A percentile compares a stretch with the other conserved stretches of the same genome.
Conservation (phyloP, 106 monocot species). For the Dioscorea alata region DNA sequence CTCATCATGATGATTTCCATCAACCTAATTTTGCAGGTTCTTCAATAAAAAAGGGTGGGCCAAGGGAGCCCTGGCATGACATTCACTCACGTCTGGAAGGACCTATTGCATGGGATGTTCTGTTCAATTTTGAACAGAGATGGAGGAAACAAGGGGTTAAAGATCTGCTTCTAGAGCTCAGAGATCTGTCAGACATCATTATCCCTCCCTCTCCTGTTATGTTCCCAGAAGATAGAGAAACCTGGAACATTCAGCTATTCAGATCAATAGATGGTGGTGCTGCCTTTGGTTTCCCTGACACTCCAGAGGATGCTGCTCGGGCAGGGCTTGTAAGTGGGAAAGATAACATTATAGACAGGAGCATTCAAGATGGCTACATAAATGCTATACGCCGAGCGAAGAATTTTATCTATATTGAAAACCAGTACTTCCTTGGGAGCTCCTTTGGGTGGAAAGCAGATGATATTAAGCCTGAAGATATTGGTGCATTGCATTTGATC, state of each 20-base stretch:
- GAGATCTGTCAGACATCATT: slow-evolving; percentile 28
- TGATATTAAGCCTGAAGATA: slow-evolving; percentile 44
- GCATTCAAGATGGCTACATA: slow-evolving; percentile 70
- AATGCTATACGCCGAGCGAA: slow-evolving; percentile 54
- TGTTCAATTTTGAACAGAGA: slow-evolving; percentile 65
- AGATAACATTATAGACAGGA: slow-evolving; percentile 52
- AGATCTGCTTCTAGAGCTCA: slow-evolving; percentile 45
- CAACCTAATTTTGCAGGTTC: slow-evolving; percentile 54
- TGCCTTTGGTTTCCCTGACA: slow-evolving; percentile 59
- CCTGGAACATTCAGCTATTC: slow-evolving; percentile 69
- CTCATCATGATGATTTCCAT: slow-evolving; percentile 62
- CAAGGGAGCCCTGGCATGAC: slow-evolving; percentile 78
- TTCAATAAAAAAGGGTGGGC: slow-evolving; percentile 50
- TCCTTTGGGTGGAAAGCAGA: slow-evolving; percentile 56
- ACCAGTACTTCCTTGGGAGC: slow-evolving; percentile 78
- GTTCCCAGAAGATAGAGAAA: slow-evolving; percentile 47
- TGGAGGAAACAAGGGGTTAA: slow-evolving; percentile 66
- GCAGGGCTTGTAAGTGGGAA: slow-evolving; percentile 61
- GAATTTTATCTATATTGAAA: slow-evolving; percentile 75
- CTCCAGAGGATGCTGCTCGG: slow-evolving; percentile 45
- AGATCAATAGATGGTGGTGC: slow-evolving; percentile 70
- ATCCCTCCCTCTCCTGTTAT: slow-evolving; percentile 45
- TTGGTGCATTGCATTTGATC: slow-evolving; percentile 52
- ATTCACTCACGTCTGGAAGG: slow-evolving; percentile 61
- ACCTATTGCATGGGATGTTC: slow-evolving; percentile 60